phyloP scores from a whole-genome alignment of 169 alveolate species.

The Amoebophrya sp. region DNA sequence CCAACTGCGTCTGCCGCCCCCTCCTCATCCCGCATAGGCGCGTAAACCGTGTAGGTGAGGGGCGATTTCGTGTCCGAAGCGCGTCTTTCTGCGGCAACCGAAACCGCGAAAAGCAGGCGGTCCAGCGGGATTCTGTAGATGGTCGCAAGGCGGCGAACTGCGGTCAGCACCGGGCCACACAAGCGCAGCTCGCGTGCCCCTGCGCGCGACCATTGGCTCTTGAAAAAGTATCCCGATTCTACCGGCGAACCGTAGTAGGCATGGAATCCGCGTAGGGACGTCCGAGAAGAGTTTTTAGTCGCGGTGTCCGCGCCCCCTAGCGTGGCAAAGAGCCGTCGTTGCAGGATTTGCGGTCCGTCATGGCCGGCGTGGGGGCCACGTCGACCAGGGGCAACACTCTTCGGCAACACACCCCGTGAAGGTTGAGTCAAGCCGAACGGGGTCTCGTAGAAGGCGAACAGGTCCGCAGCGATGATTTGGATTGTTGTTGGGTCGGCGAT shows the following conservation, averaged over 20 bases:
- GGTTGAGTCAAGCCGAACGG: no score
- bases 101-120: neutral
- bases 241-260: neutral
- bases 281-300: neutral
- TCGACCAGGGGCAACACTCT: no score
- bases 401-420: no score
- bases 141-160: neutral
- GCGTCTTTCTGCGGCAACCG: neutral
- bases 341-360: neutral
- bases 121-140: neutral
- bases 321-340: neutral
- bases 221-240: neutral
- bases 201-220: neutral
- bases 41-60: neutral
- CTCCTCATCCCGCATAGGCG: neutral
- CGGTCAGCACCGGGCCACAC: neutral
- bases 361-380: no score
- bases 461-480: neutral
- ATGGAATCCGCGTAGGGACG: neutral
- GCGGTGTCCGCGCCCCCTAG: neutral
- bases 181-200: neutral
- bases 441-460: neutral
- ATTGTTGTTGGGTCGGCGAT: neutral
- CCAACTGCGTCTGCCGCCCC: neutral
- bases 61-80: neutral